Evolutionary conservation across 495 filamentous ascomycete genomes (phyloP).

Genomic region (Neurospora tetrasperma): DNA sequence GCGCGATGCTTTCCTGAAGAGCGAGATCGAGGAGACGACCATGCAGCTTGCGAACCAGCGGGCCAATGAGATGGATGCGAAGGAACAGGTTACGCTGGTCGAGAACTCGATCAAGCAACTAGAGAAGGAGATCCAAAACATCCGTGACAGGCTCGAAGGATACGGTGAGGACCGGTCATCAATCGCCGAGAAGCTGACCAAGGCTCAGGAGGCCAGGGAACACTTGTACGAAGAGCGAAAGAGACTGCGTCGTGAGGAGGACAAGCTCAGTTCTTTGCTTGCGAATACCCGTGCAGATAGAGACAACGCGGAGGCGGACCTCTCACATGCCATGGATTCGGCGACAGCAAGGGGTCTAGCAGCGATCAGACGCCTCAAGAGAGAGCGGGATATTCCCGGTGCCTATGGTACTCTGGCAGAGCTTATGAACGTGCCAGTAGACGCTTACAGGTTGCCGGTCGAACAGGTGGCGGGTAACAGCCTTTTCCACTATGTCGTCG

Average conservation of each 20-base stretch:
- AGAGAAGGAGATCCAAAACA: slow-evolving; percentile 58
- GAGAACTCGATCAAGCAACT: slow-evolving; percentile 58
- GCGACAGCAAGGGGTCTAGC: slow-evolving; percentile 75
- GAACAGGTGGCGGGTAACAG: slow-evolving; percentile 89
- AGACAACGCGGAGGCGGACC: slow-evolving; percentile 60
- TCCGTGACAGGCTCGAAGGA: slow-evolving; percentile 67
- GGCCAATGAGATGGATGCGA: slow-evolving; percentile 67
- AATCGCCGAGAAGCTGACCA: slow-evolving; percentile 60
- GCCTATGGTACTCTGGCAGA: slow-evolving; percentile 90
- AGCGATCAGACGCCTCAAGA: slow-evolving; percentile 69
- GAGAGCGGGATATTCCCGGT: slow-evolving; percentile 66
- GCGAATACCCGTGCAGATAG: slow-evolving; percentile 62
- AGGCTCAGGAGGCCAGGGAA: slow-evolving; percentile 72
- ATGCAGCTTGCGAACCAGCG: slow-evolving; percentile 65
- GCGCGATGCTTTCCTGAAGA: slow-evolving; percentile 72
- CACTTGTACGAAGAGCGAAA: slow-evolving; percentile 80
- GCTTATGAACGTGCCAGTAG: slow-evolving; percentile 64
- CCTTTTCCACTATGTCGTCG: slow-evolving; percentile 93
- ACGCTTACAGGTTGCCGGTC: slow-evolving; percentile 80
- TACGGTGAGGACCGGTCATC: slow-evolving; percentile 61
- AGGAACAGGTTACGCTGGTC: slow-evolving; percentile 73
- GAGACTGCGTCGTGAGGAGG: slow-evolving; percentile 82
- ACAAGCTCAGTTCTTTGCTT: slow-evolving; percentile 70
- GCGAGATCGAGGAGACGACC: slow-evolving; percentile 74
- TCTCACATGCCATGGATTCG: slow-evolving; percentile 81